A percentile compares a stretch with the other conserved stretches of the same genome.
Evolutionary conservation across 2,329 filamentous ascomycete species (phyloP).

Genomic region (Paecilomyces formosus): DNA sequence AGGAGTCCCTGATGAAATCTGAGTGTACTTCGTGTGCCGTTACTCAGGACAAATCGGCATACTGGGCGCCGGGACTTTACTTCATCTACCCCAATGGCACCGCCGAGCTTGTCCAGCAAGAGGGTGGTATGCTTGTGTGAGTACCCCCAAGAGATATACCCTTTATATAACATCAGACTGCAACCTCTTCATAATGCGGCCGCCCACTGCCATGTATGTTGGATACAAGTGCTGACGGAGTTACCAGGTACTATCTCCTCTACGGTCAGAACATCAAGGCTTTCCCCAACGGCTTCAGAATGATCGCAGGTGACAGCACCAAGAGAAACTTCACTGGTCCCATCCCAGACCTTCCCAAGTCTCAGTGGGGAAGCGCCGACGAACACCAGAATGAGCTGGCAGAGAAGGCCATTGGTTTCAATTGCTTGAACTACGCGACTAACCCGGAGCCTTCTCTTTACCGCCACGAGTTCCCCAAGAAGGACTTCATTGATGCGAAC

Average conservation of each 20-base stretch:
- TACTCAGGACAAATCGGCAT: slow-evolving; percentile 74
- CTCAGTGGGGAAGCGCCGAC: slow-evolving; percentile 57
- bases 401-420: slow-evolving; percentile 86
- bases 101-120: slow-evolving; percentile 62
- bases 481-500: slow-evolving; percentile 69
- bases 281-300: slow-evolving; percentile 71
- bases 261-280: slow-evolving; percentile 58
- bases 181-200: background rate
- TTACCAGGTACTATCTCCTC: slow-evolving; percentile 71
- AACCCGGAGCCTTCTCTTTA: slow-evolving; percentile 65
- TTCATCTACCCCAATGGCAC: slow-evolving; percentile 64
- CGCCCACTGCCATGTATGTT: background rate
- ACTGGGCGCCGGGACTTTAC: slow-evolving; percentile 76
- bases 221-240: slow-evolving; percentile 4
- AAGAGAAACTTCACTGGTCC: slow-evolving; percentile 64
- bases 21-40: slow-evolving; percentile 77
- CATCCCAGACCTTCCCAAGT: slow-evolving; percentile 62
- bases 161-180: slow-evolving; percentile 3
- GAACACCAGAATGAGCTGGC: slow-evolving; percentile 62
- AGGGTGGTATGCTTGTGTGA: slow-evolving; percentile 79
- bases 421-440: slow-evolving; percentile 76
- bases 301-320: slow-evolving; percentile 68
- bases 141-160: slow-evolving; percentile 29
- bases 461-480: slow-evolving; percentile 75
- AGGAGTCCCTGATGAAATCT: slow-evolving; percentile 50